Conservation (phyloP, 2,329 filamentous ascomycete genomes). For the Bertia moriformis region DNA sequence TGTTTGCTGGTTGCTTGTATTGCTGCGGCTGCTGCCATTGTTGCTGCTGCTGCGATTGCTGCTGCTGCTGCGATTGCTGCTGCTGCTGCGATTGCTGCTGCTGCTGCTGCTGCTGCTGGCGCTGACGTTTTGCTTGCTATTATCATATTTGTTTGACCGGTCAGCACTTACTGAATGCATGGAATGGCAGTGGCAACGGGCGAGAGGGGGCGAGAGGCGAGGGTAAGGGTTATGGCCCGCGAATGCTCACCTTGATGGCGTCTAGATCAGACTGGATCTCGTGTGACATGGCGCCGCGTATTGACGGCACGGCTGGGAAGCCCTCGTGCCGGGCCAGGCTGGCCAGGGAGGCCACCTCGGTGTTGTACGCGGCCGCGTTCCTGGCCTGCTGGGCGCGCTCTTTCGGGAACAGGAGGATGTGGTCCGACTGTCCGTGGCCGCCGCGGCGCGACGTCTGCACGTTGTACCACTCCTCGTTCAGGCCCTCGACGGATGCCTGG, state of each 20-base stretch:
- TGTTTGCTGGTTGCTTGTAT: too few relatives aligned
- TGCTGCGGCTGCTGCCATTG: too few relatives aligned
- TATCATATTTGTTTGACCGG: too few relatives aligned
- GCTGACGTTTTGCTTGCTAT: too few relatives aligned
- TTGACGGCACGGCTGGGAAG: constrained; percentile 84
- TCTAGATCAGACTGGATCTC: constrained; percentile 79
- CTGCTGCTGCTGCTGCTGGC: too few relatives aligned
- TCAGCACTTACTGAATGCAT: too few relatives aligned
- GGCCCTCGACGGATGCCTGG: constrained; percentile 63
- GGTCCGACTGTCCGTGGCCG: constrained; percentile 68
- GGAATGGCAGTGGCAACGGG: too few relatives aligned
- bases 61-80: too few relatives aligned
- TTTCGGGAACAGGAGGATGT: constrained; percentile 66
- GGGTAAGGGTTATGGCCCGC: too few relatives aligned
- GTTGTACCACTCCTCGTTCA: constrained; percentile 83
- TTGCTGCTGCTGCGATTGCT: too few relatives aligned
- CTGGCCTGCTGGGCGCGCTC: constrained; percentile 63
- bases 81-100: too few relatives aligned
- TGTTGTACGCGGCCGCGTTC: constrained; percentile 84
- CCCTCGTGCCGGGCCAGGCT: constrained; percentile 90
- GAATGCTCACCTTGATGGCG: constrained; percentile 78
- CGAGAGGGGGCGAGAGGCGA: too few relatives aligned
- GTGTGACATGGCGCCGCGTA: constrained; percentile 54
- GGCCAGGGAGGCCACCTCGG: constrained; percentile 79
- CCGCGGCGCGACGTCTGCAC: constrained; percentile 78